Evolutionary conservation across 192 early-diverging fungal species (phyloP), one percentile per base, ranked within the genome.

Genomic region (Coemansia pectinata): DNA sequence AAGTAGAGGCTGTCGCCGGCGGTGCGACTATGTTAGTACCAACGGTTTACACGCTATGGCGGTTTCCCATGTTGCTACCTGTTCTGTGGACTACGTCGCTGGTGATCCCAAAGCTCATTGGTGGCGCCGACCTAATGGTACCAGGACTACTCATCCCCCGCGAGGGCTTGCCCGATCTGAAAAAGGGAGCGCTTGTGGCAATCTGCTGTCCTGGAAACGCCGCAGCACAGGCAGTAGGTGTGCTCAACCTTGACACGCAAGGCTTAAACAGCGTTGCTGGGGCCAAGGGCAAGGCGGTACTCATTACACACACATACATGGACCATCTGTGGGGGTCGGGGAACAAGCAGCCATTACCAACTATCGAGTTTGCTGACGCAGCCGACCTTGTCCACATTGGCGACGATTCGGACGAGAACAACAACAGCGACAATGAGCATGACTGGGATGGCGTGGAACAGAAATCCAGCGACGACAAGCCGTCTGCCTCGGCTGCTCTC

Each of bases 261-360:
- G 83, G 80, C 3, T 75, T 89, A 19, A 77, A 79, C 15, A 73
- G 67, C 50, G 73, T 79, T 19, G 67, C 69, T 4, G 86, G 86
- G 8, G 87, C 79, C 52, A 93, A 91, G 72, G 96, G 96, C 9
- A 93, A 94, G 66, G 94, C 91, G 0, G 89, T 98, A 1, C 66
- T 90, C 66, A 81, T 94, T 25, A 60, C 91, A 15, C 94, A 95
- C 67, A 87, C 90, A 3, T 90, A 87, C 68, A 84, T 86, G 36
- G 96, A 98, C 83, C 75, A 82, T 52, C 75, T 98, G 65, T 98
- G 94, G 94, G 69, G 83, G 17, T 76, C 90, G 63, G 94, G 94
- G 7, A 82, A 73, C 69, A 92, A 92, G 79, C 73, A 71, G 4
- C 74, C 84, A 2, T 86, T 90, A 8, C 89, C 92, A 5, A 73